These are phyloP conservation scores for Blastobotrys terrestris DNA, from an alignment of 805 yeast species.

Conservation along the genomic window DNA sequence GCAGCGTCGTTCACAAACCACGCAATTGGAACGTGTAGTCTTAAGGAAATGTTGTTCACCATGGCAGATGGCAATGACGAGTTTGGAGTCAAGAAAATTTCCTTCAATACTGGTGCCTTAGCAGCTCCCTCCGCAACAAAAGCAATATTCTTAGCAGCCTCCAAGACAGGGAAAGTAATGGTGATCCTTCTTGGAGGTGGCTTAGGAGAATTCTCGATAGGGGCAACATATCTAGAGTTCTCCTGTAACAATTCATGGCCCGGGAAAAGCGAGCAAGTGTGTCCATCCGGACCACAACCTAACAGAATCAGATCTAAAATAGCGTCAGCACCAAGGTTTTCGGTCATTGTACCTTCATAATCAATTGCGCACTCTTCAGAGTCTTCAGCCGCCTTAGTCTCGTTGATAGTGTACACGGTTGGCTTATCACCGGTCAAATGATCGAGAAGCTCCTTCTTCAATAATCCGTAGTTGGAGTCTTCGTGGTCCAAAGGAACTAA, in stretches of 20 bases:
- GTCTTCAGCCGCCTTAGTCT: slow-evolving; percentile 49
- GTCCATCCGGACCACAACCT: slow-evolving; percentile 97
- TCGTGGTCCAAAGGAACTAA: slow-evolving; percentile 73
- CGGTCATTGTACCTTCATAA: slow-evolving; percentile 56
- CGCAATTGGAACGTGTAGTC: slow-evolving; percentile 42
- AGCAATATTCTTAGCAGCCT: slow-evolving; percentile 48
- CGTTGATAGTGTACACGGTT: slow-evolving; percentile 60
- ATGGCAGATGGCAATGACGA: slow-evolving; percentile 55
- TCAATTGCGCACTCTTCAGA: slow-evolving; percentile 52
- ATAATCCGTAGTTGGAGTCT: slow-evolving; percentile 82
- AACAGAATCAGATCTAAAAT: slow-evolving; percentile 60
- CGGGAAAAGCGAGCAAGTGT: slow-evolving; percentile 89
- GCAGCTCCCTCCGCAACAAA: slow-evolving; percentile 89
- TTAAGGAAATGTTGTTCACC: slow-evolving; percentile 50
- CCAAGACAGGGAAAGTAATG: slow-evolving; percentile 72
- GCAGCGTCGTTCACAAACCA: slow-evolving; percentile 90
- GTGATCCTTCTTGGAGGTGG: slow-evolving; percentile 93
- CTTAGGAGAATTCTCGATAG: slow-evolving; percentile 80
- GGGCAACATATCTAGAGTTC: slow-evolving; percentile 45
- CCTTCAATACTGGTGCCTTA: slow-evolving; percentile 64
- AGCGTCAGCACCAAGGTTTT: slow-evolving; percentile 40
- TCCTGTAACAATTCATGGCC: slow-evolving; percentile 65
- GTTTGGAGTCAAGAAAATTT: slow-evolving; percentile 51
- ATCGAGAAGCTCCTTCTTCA: slow-evolving; percentile 55
- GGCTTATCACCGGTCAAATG: slow-evolving; percentile 44